Percentiles rank a stretch among this genome's conserved stretches.
phyloP scores from a whole-genome alignment of 2,329 filamentous ascomycete species.

The Fusarium praegraminearum region DNA sequence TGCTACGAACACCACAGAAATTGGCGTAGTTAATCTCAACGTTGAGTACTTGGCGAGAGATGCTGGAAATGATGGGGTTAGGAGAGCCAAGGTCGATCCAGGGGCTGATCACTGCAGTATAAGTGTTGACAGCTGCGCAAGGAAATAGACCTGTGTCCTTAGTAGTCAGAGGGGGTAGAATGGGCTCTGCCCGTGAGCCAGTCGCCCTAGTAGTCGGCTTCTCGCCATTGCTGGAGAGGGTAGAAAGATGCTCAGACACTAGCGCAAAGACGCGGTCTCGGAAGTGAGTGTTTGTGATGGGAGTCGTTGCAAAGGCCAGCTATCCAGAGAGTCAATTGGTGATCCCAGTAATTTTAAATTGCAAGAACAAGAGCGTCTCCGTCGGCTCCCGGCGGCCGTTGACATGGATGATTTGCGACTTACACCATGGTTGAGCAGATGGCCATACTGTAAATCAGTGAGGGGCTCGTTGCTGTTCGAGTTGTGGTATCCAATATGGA shows the following conservation, averaged over 20 bases:
- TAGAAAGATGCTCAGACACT: conserved; percentile 66
- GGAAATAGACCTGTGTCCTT: conserved; percentile 82
- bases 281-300: conserved; percentile 81
- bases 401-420: conserved; percentile 51
- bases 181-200: conserved; percentile 65
- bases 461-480: conserved; percentile 70
- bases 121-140: conserved; percentile 74
- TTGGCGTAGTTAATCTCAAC: conserved; percentile 94
- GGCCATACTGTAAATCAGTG: conserved; percentile 72
- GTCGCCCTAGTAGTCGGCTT: conserved; percentile 57
- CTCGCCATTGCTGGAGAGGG: conserved; percentile 57
- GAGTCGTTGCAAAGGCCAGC: conserved; percentile 84
- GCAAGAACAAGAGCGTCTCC: not conserved
- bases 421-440: conserved; percentile 77
- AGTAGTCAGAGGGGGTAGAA: conserved; percentile 77
- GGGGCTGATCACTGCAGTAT: conserved; percentile 83
- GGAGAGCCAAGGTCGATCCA: conserved; percentile 93
- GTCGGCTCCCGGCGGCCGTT: not conserved
- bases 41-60: conserved; percentile 90
- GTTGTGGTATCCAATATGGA: conserved; percentile 82
- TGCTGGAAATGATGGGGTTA: conserved; percentile 83
- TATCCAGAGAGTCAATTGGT: conserved; percentile 53
- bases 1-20: conserved; percentile 89
- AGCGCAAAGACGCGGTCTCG: conserved; percentile 74
- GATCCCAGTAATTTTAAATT: not conserved